Conservation (phyloP, 495 filamentous ascomycete species). For the Podospora tetraspora region DNA sequence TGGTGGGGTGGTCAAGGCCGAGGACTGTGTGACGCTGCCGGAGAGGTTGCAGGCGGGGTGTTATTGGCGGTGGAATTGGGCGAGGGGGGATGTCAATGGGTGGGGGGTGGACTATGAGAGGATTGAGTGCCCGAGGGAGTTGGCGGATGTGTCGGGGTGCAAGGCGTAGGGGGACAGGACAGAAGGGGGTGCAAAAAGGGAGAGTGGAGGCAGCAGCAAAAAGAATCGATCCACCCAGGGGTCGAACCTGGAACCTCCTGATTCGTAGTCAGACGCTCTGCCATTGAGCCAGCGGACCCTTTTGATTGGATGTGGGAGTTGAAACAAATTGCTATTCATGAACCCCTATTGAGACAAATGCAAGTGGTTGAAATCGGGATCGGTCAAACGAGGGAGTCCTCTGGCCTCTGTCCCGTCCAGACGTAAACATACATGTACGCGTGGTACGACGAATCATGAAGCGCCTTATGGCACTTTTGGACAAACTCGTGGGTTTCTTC, state of each 20-base stretch:
- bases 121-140: slow-evolving; percentile 15
- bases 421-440: slow-evolving; percentile 34
- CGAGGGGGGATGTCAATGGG: slow-evolving; percentile 17
- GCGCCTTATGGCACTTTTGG: slow-evolving; percentile 47
- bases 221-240: slow-evolving; percentile 8
- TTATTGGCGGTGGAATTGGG: slow-evolving; percentile 23
- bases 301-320: not conserved
- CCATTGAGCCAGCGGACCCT: not conserved
- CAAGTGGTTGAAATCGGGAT: not conserved
- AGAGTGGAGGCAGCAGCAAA: not conserved
- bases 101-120: slow-evolving; percentile 13
- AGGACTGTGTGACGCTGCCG: slow-evolving; percentile 19
- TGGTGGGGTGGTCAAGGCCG: slow-evolving; percentile 19
- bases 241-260: slow-evolving; percentile 10
- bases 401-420: slow-evolving; percentile 32
- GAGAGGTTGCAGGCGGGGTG: slow-evolving; percentile 20
- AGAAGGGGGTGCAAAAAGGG: not conserved
- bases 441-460: slow-evolving; percentile 49
- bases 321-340: no score
- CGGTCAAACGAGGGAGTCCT: not conserved
- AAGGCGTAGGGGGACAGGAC: not conserved
- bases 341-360: not conserved
- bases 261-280: slow-evolving; percentile 3
- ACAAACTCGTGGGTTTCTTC: slow-evolving; percentile 51
- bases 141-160: slow-evolving; percentile 15